Evolutionary conservation across 2,329 filamentous ascomycete species (phyloP), one percentile per base, ranked within the genome.

Genomic region (Colletotrichum limetticola): DNA sequence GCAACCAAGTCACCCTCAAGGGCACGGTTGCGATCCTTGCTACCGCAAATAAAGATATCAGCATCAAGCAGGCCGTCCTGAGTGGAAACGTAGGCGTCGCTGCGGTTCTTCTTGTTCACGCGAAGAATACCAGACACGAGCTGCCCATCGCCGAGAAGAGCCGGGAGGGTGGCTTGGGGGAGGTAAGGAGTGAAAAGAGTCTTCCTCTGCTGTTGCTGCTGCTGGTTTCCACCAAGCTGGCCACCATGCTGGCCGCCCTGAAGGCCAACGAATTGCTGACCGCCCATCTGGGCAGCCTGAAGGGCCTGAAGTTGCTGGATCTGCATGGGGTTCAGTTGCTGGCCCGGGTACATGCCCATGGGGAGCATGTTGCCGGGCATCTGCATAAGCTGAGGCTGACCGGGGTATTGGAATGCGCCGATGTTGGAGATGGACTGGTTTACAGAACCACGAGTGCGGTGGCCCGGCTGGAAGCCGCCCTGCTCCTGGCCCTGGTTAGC

Each of bases 91-190:
- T 99, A 99, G 32, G 97, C 97, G 83, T 99, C 97, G 78, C 96
- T 98, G 75, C 97, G 93, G 85, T 99, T 99, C 89, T 99, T 99
- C 88, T 98, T 99, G 90, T 99, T 99, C 76, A 99, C 97, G 74
- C 97, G 94, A 65, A 99, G 92, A 77, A 98, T 95, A 86, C 97
- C 97, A 74, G 96, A 96, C 67, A 99, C 97, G 71, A 99, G 92
- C 83, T 98, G 95, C 22, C 97, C 97, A 79, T 98, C 95, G 74
- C 91, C 92, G 71, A 98, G 90, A 52, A 99, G 90, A 63, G 95
- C 96, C 71, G 97, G 97, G 24, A 99, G 88, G 71, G 93, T 97
- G 7, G 96, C 96, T 82, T 99, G 97, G 19, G 97, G 96, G 63
- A 99, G 90, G 80, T 99, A 99, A 75, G 97, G 97, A 78, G 97